Evolutionary conservation across 805 yeast genomes (phyloP), one percentile per base, ranked within the genome.

Genomic region (Sugiyamaella mastotermitis): DNA sequence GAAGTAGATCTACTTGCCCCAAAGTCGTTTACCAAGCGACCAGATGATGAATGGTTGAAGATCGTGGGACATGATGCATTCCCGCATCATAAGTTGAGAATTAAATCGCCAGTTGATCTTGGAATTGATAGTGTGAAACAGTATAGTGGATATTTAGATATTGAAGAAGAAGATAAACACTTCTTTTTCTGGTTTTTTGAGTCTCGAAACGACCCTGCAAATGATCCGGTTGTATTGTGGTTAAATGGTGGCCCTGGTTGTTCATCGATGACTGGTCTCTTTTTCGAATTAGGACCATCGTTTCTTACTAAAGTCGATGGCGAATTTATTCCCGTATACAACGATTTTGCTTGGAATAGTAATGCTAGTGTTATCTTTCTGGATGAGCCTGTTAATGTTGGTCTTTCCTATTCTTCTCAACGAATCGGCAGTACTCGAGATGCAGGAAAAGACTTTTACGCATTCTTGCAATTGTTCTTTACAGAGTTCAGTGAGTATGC

Each of bases 181-280:
- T 84, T 88, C 60, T 90, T 90, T 65, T 90, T 80, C 65, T 86
- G 94, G 90, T 80, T 80, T 55, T 87, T 85, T 54, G 95, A 87
- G 61, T 78, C 83, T 47, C 75, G 80, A 46, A 81, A 81, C 60
- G 90, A 84, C 61, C 95, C 95, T 13, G 64, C 65, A 46, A 83
- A 70, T 43, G 96, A 87, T 64, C 96, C 95, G 2, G 69, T 87
- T 27, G 73, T 87, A 37, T 67, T 87, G 53, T 86, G 95, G 97
- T 69, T 90, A 54, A 88, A 90, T 58, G 97, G 97, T 46, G 97
- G 97, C 9, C 97, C 97, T 35, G 97, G 97, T n/a, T 88, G 97
- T 61, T 84, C 95, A 1, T 84, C 95, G 1, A 64, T 85, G 58
- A 84, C 94, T 13, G 97, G 97, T 13, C 71, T 88, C 47, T 81